phyloP scores from a whole-genome alignment of 345 rosid species.

The Populus ilicifolia region DNA sequence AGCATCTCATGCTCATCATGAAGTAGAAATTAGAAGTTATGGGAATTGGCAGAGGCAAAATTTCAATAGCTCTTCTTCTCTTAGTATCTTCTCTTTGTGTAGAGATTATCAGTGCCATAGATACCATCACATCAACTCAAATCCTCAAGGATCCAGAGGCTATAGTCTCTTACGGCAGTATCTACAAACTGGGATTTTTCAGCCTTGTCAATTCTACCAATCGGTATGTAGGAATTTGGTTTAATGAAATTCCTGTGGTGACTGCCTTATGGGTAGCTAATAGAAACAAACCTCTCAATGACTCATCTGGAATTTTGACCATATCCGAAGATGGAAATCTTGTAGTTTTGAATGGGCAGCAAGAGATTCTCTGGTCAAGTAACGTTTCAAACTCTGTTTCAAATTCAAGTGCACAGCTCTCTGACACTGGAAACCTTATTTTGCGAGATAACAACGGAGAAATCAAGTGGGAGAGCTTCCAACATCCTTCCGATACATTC shows the following conservation, averaged over 20 bases:
- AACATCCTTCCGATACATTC: slow-evolving; percentile 32
- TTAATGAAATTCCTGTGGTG: not conserved
- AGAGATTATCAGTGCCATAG: not conserved
- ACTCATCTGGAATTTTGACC: slow-evolving; percentile 30
- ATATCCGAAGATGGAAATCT: too few species aligned
- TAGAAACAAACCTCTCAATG: slow-evolving; percentile 3
- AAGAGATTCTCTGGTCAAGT: slow-evolving; percentile 46
- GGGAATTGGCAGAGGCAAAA: not conserved
- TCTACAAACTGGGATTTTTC: slow-evolving; percentile 15
- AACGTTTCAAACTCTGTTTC: slow-evolving; percentile 13
- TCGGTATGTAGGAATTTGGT: slow-evolving; percentile 9
- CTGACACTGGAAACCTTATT: slow-evolving; percentile 45
- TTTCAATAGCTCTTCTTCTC: not conserved
- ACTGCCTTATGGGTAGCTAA: slow-evolving; percentile 16
- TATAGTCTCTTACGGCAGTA: not conserved
- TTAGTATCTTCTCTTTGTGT: not conserved
- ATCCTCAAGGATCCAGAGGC: not conserved
- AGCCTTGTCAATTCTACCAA: not conserved
- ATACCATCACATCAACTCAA: not conserved
- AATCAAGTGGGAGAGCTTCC: slow-evolving; percentile 55
- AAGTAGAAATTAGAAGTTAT: not conserved
- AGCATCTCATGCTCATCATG: not conserved
- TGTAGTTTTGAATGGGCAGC: slow-evolving; percentile 29
- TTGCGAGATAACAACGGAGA: slow-evolving; percentile 26
- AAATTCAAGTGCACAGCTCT: slow-evolving; percentile 32